Evolutionary conservation across 1,139 yeast species (phyloP).

Genomic region (Zygosaccharomyces sapae): DNA sequence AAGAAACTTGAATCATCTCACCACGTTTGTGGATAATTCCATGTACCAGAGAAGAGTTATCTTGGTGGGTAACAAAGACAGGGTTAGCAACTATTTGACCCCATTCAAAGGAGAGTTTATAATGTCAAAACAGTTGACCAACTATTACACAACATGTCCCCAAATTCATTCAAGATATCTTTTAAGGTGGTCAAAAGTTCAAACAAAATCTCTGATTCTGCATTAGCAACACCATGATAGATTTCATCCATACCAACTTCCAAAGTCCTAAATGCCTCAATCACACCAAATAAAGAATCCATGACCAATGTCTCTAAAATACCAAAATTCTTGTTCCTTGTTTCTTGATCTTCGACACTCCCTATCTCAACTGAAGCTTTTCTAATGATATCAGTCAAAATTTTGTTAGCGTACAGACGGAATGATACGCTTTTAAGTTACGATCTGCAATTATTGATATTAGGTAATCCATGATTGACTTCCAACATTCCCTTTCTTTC

Average conservation of each 20-base stretch:
- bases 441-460: slow-evolving; percentile 44
- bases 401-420: slow-evolving; percentile 46
- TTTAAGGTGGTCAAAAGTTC: slow-evolving; percentile 60
- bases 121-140: slow-evolving; percentile 74
- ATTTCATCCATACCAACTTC: slow-evolving; percentile 29
- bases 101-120: slow-evolving; percentile 58
- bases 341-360: slow-evolving; percentile 18
- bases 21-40: slow-evolving; percentile 41
- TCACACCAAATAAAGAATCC: slow-evolving; percentile 24
- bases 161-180: slow-evolving; percentile 69
- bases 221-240: slow-evolving; percentile 30
- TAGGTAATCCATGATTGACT: slow-evolving; percentile 43
- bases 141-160: slow-evolving; percentile 53
- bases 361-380: slow-evolving; percentile 46
- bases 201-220: slow-evolving; percentile 63
- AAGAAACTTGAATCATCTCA: slow-evolving; percentile 55
- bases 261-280: slow-evolving; percentile 25
- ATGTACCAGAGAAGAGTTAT: slow-evolving; percentile 27
- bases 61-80: slow-evolving; percentile 21
- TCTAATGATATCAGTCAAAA: slow-evolving; percentile 49
- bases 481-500: slow-evolving; percentile 44
- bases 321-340: slow-evolving; percentile 16
- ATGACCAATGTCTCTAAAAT: slow-evolving; percentile 24
- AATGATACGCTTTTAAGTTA: slow-evolving; percentile 39
- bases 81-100: slow-evolving; percentile 32